Conservation (phyloP, 2,329 filamentous ascomycete species). For the Curvularia hawaiiensis region DNA sequence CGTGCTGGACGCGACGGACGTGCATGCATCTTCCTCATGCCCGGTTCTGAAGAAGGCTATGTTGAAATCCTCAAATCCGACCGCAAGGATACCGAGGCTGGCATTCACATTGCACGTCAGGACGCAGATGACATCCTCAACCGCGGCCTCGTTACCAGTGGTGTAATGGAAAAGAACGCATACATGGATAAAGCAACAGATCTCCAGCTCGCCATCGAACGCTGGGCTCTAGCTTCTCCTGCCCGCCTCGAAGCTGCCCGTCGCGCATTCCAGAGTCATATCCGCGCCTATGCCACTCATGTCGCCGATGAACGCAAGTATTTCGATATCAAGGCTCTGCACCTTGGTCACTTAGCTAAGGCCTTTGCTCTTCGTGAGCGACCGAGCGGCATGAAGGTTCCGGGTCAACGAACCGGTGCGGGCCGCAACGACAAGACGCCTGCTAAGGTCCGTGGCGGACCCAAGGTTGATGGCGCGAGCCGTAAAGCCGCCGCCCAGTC, state of each 20-base stretch:
- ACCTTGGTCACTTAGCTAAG: slow-evolving; percentile 92
- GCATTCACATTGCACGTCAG: slow-evolving; percentile 61
- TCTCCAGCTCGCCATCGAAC: slow-evolving; percentile 68
- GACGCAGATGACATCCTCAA: slow-evolving; percentile 70
- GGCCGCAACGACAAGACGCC: slow-evolving; percentile 37
- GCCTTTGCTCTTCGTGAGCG: slow-evolving; percentile 89
- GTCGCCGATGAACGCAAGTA: slow-evolving; percentile 80
- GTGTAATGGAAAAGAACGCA: slow-evolving; percentile 51
- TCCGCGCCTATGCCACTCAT: slow-evolving; percentile 94
- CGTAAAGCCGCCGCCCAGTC: slow-evolving; percentile 37
- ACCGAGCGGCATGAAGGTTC: slow-evolving; percentile 74
- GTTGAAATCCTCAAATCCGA: slow-evolving; percentile 76
- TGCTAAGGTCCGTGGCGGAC: slow-evolving; percentile 50
- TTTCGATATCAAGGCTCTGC: slow-evolving; percentile 90
- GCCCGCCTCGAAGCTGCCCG: slow-evolving; percentile 80
- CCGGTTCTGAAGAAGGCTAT: slow-evolving; percentile 91
- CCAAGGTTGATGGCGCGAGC: slow-evolving; percentile 44
- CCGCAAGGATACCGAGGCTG: slow-evolving; percentile 65
- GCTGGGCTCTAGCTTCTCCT: slow-evolving; percentile 67
- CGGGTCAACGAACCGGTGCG: slow-evolving; percentile 55
- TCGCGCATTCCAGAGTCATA: slow-evolving; percentile 87
- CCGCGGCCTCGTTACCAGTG: slow-evolving; percentile 61
- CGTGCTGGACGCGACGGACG: slow-evolving; percentile 88
- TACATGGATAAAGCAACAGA: slow-evolving; percentile 72
- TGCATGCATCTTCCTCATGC: slow-evolving; percentile 86